Conservation (phyloP, 73 alveolate species). For the Blepharisma stoltei region DNA sequence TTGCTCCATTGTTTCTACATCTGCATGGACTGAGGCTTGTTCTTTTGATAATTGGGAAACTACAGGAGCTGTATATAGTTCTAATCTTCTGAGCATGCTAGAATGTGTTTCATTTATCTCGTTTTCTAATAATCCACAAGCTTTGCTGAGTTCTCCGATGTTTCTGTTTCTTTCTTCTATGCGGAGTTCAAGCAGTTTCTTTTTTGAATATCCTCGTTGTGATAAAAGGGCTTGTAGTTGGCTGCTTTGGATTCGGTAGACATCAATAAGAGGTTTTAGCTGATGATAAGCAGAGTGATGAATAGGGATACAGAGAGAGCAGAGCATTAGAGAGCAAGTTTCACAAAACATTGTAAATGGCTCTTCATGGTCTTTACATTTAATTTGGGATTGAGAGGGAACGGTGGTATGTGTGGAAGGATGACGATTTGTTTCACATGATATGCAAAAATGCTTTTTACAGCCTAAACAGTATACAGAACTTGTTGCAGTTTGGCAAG, state of each 20-base stretch:
- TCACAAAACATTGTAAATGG: slow-evolving; percentile 18
- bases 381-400: not conserved
- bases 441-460: slow-evolving; percentile 22
- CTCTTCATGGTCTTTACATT: not conserved
- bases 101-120: not conserved
- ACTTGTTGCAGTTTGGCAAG: not conserved
- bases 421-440: not conserved
- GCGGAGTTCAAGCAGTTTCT: not conserved
- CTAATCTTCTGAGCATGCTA: slow-evolving; percentile 14
- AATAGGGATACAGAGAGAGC: not conserved
- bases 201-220: slow-evolving; percentile 25
- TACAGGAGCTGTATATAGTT: slow-evolving; percentile 14
- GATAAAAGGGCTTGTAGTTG: not conserved
- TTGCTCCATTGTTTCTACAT: not conserved
- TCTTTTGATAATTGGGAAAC: not conserved
- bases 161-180: not conserved
- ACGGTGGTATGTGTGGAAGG: not conserved
- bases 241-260: not conserved
- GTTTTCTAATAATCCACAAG: not conserved
- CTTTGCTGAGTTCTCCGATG: not conserved
- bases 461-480: slow-evolving; percentile 16
- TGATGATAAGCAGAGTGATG: slow-evolving; percentile 22
- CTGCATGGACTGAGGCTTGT: not conserved
- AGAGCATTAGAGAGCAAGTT: not conserved
- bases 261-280: not conserved